A percentile compares a stretch with the other conserved stretches of the same genome.
These are phyloP conservation scores for Cetraspora pellucida DNA, from an alignment of 192 early-diverging fungal species.

Conservation along the genomic window DNA sequence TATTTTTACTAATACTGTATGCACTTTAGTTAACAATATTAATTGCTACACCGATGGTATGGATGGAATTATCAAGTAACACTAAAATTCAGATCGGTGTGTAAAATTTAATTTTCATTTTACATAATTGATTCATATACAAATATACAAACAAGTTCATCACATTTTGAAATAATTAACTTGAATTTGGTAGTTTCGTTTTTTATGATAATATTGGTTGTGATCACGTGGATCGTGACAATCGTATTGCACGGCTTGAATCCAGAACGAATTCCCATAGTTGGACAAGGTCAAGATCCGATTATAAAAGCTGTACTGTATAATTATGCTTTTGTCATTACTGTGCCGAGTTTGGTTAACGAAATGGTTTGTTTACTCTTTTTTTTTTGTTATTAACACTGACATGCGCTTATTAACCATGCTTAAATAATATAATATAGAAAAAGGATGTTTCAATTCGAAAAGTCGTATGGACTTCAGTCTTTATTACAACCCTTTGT, in stretches of 20 bases:
- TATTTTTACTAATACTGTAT: too few relatives aligned
- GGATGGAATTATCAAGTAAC: background rate
- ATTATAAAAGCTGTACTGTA: constrained; percentile 69
- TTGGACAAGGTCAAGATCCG: constrained; percentile 52
- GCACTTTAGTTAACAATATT: background rate
- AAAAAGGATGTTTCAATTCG: constrained; percentile 59
- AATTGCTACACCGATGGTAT: background rate
- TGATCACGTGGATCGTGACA: constrained; percentile 60
- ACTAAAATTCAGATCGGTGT: constrained; percentile 28
- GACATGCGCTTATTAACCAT: background rate
- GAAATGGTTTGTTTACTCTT: constrained; percentile 44
- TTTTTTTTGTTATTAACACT: too few relatives aligned
- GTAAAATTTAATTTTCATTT: too few relatives aligned
- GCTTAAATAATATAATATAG: background rate
- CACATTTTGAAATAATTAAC: too few relatives aligned
- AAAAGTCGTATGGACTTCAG: constrained; percentile 56
- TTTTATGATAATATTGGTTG: constrained; percentile 51
- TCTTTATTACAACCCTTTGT: constrained; percentile 49
- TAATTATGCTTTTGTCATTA: constrained; percentile 71
- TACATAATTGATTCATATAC: too few relatives aligned
- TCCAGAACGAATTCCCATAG: constrained; percentile 47
- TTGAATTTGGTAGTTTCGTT: constrained; percentile 47
- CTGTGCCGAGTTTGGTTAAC: constrained; percentile 69
- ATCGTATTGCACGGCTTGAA: constrained; percentile 54
- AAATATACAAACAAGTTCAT: too few relatives aligned